Evolutionary conservation across 1,284 basidiomycete genomes (phyloP).

Genomic region (Rhodotorula sp.): DNA sequence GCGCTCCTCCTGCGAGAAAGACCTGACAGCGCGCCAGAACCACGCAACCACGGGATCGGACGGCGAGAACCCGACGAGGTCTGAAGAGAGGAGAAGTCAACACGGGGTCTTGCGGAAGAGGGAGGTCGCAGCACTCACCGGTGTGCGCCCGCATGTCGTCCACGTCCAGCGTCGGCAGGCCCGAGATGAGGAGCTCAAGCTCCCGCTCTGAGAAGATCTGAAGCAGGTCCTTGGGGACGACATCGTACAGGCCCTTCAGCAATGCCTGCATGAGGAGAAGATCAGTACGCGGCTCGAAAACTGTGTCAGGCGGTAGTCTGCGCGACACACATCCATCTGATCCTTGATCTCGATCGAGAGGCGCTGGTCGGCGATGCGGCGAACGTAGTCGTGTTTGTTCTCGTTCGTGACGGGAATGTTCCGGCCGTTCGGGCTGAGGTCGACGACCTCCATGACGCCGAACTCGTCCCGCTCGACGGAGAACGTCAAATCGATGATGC

Average conservation of each 20-base stretch:
- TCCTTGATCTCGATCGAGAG: conserved; percentile 92
- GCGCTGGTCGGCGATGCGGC: conserved; percentile 83
- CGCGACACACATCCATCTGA: conserved; percentile 61
- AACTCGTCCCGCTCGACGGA: conserved; percentile 93
- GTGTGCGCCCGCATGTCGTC: conserved; percentile 81
- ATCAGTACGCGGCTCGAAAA: neutral
- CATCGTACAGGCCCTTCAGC: conserved; percentile 90
- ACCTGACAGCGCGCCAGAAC: conserved; percentile 99
- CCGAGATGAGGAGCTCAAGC: conserved; percentile 64
- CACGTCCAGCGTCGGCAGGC: conserved; percentile 94
- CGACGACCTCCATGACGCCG: conserved; percentile 79
- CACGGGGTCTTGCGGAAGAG: conserved; percentile 51
- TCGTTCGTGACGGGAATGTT: conserved; percentile 83
- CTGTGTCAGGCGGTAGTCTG: neutral
- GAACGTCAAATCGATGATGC: conserved; percentile 68
- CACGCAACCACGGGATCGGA: conserved; percentile 90
- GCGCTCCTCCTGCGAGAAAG: conserved; percentile 93
- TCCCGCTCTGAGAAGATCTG: conserved; percentile 92
- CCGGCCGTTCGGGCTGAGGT: conserved; percentile 79
- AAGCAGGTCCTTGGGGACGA: conserved; percentile 81
- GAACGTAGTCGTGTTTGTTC: conserved; percentile 95
- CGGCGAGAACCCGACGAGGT: conserved; percentile 50
- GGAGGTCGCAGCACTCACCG: conserved; percentile 69
- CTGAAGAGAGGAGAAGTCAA: conserved; percentile 24
- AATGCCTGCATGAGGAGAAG: conserved; percentile 61